Base-by-base conservation (phyloP, 164 flowering plant species). In the Chimonanthus salicifolius region DNA sequence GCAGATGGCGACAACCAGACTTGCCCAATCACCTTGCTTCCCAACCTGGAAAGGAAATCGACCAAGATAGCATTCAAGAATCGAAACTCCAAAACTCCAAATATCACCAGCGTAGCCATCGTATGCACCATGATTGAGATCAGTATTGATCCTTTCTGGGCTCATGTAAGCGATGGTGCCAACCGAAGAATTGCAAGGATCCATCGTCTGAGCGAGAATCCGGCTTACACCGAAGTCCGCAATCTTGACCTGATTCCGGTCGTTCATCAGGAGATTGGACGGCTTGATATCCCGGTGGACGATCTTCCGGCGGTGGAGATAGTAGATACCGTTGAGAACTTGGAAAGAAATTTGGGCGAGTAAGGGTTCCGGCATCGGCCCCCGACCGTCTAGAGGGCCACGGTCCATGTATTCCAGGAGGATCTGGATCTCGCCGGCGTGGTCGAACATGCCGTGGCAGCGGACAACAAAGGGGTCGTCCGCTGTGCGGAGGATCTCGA, bases 91-190 rank as follows among this genome's bases (percentile, higher is more conserved):
- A 2, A 92, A 70, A 63, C 98, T 94, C 98, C 97, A 94, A 11
- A 92, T 88, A 73, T 94, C 98, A 1, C 94, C 97, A 3, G 97
- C 96, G 72, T 84, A 92, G 0, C 93, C 96, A 63, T 89, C 87
- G 75, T 94, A 94, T 65, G 62, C 74, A 0, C 98, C 97, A 7
- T 90, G 88, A 54, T 92, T 92, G 62, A 88, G 82, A 80, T 94
- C 97, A 3, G 98, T 89, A 69, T 94, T 88, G 75, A 94, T 90
- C 73, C 95, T 64, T 72, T 94, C 97, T 0, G 97, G 97, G 50
- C 97, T 91, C 98, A 91, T 94, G 75, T 91, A 94, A 4, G 98
- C 97, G 45, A 90, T 88, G 4, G 97, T 94, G 16, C 98, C 97
- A 0, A 90, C 95, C 4, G 94, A 82, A 0, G 95, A 89, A 69